These are phyloP conservation scores for Fusarium nematophilum DNA, from an alignment of 2,329 filamentous ascomycete species.

Conservation along the genomic window DNA sequence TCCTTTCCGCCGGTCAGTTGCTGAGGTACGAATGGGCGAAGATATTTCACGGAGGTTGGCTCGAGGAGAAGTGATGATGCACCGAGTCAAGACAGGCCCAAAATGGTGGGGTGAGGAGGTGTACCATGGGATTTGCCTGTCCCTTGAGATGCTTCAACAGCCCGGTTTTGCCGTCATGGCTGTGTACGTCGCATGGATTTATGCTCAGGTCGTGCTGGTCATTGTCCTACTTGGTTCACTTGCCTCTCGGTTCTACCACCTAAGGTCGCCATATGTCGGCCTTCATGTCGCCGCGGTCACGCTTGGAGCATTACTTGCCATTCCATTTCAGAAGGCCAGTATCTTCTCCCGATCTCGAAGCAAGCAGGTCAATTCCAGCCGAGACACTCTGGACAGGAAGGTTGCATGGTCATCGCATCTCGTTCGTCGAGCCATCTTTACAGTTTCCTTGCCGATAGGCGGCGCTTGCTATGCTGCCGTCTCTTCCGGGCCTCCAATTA, in stretches of 20 bases:
- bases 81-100: conserved; percentile 77
- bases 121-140: conserved; percentile 75
- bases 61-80: conserved; percentile 81
- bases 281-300: conserved; percentile 74
- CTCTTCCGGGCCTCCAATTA: conserved; percentile 70
- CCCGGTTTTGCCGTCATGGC: conserved; percentile 78
- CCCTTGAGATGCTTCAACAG: conserved; percentile 77
- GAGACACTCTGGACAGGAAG: conserved; percentile 73
- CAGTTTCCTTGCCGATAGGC: conserved; percentile 72
- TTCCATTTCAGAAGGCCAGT: conserved; percentile 79
- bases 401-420: conserved; percentile 79
- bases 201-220: conserved; percentile 78
- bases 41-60: conserved; percentile 69
- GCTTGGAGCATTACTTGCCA: conserved; percentile 74
- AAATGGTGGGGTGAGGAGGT: conserved; percentile 83
- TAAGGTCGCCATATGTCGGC: conserved; percentile 73
- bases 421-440: conserved; percentile 74
- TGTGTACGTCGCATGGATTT: conserved; percentile 82
- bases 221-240: conserved; percentile 79
- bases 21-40: conserved; percentile 68
- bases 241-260: conserved; percentile 74
- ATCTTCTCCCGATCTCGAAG: conserved; percentile 74
- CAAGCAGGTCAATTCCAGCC: conserved; percentile 69
- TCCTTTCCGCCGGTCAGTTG: conserved; percentile 74
- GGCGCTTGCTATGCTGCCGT: conserved; percentile 75